Conservation (phyloP, 106 monocot species). For the Narthecium ossifragum region DNA sequence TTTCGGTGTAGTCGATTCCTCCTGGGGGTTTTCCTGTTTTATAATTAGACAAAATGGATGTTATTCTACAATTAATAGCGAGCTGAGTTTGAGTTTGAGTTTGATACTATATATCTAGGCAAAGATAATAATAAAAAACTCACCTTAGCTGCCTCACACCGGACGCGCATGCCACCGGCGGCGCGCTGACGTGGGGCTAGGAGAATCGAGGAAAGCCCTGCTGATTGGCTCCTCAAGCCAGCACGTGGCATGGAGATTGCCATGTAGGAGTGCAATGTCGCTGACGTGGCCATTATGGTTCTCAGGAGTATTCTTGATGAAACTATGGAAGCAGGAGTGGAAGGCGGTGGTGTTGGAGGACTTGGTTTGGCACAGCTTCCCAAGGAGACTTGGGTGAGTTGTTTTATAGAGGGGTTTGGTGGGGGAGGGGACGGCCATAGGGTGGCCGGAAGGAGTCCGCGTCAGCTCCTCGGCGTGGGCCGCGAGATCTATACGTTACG, state of each 20-base stretch:
- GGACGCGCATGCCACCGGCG: constrained; percentile 7
- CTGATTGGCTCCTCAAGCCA: not conserved
- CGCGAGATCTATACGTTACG: constrained; percentile 4
- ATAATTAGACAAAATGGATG: not conserved
- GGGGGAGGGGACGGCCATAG: too few species aligned
- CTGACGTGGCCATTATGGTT: constrained; percentile 17
- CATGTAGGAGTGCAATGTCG: constrained; percentile 13
- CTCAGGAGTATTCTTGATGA: not conserved
- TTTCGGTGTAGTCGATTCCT: not conserved
- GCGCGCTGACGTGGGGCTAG: not conserved
- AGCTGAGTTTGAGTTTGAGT: not conserved
- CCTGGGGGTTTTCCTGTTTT: not conserved
- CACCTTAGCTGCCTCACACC: constrained; percentile 34
- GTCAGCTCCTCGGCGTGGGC: not conserved
- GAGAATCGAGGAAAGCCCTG: not conserved
- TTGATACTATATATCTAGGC: not conserved
- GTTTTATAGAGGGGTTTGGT: not conserved
- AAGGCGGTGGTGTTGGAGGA: not conserved
- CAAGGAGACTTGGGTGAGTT: not conserved
- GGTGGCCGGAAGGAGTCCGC: not conserved
- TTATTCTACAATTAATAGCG: too few species aligned
- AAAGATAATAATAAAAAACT: not conserved
- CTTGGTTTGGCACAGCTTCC: not conserved
- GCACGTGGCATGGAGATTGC: not conserved
- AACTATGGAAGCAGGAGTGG: not conserved